Percentiles rank a stretch among this genome's conserved stretches.
These are phyloP conservation scores for Pilaira anomala DNA, from an alignment of 192 early-diverging fungal species.

Conservation along the genomic window DNA sequence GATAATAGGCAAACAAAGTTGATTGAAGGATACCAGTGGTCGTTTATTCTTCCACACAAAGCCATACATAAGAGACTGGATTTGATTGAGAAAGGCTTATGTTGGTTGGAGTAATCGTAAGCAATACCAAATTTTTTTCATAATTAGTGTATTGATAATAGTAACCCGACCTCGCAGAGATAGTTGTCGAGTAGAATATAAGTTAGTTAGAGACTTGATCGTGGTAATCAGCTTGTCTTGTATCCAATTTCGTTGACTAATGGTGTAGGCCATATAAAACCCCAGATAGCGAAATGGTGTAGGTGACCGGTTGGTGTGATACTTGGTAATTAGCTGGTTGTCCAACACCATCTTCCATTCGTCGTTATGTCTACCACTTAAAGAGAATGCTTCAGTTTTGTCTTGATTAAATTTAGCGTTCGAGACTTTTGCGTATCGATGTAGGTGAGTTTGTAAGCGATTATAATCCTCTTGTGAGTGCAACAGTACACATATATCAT, in stretches of 20 bases:
- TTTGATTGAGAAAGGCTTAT: not conserved
- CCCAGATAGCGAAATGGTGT: not conserved
- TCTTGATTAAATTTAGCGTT: not conserved
- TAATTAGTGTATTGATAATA: not conserved
- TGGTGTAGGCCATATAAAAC: not conserved
- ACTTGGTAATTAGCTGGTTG: not conserved
- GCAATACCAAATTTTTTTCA: not conserved
- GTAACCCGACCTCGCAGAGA: not conserved
- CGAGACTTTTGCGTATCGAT: not conserved
- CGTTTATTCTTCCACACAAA: not conserved
- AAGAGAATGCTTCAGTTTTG: slow-evolving; percentile 3
- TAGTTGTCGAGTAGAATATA: not conserved
- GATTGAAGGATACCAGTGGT: not conserved
- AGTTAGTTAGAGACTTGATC: not conserved
- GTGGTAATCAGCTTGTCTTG: not conserved
- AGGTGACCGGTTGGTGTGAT: not conserved
- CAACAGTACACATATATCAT: not conserved
- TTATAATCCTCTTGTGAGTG: not conserved
- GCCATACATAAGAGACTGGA: not conserved
- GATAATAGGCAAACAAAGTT: not conserved
- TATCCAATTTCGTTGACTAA: not conserved
- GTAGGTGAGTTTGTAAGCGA: not conserved
- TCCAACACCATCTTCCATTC: not conserved
- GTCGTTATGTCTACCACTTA: not conserved
- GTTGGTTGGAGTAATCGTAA: not conserved